phyloP scores from a whole-genome alignment of 1,139 yeast species.

The Yamadazyma sp. region DNA sequence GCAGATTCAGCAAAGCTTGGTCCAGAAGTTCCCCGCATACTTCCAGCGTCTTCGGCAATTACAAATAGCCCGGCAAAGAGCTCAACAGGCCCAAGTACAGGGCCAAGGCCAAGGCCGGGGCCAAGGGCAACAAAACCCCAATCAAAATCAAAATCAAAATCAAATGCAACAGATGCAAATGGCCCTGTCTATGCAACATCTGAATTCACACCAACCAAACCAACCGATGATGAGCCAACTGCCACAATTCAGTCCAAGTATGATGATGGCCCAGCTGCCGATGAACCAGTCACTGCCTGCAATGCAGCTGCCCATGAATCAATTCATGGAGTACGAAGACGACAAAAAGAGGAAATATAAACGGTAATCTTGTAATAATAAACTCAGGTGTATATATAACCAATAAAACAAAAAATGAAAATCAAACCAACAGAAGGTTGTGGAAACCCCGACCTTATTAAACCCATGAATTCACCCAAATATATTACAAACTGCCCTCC shows the following conservation, averaged over 20 bases:
- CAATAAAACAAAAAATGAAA: too few species aligned
- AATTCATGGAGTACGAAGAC: slow-evolving; percentile 11
- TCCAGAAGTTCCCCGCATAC: slow-evolving; percentile 45
- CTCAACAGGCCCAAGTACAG: slow-evolving; percentile 23
- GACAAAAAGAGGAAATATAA: slow-evolving; percentile 14
- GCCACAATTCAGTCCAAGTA: slow-evolving; percentile 14
- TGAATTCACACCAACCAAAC: not conserved
- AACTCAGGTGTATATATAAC: too few species aligned
- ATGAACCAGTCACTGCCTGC: slow-evolving; percentile 10
- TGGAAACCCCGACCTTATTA: slow-evolving; percentile 1
- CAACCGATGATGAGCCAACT: slow-evolving; percentile 7
- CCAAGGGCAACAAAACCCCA: not conserved
- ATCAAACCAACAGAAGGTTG: slow-evolving; percentile 2
- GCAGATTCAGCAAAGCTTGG: slow-evolving; percentile 41
- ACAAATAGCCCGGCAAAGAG: slow-evolving; percentile 41
- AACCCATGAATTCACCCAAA: not conserved
- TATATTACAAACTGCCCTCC: not conserved
- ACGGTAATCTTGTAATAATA: slow-evolving; percentile 1
- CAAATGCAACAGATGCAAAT: slow-evolving; percentile 4
- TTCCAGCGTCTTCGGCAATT: slow-evolving; percentile 46
- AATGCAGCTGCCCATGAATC: slow-evolving; percentile 12
- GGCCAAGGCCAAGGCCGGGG: slow-evolving; percentile 1
- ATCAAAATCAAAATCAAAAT: slow-evolving; percentile 7
- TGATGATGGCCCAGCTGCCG: slow-evolving; percentile 13
- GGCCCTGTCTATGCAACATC: slow-evolving; percentile 1